A percentile compares a stretch with the other conserved stretches of the same genome.
phyloP scores from a whole-genome alignment of 2,329 filamentous ascomycete species.

The Verticillium tricorpus region DNA sequence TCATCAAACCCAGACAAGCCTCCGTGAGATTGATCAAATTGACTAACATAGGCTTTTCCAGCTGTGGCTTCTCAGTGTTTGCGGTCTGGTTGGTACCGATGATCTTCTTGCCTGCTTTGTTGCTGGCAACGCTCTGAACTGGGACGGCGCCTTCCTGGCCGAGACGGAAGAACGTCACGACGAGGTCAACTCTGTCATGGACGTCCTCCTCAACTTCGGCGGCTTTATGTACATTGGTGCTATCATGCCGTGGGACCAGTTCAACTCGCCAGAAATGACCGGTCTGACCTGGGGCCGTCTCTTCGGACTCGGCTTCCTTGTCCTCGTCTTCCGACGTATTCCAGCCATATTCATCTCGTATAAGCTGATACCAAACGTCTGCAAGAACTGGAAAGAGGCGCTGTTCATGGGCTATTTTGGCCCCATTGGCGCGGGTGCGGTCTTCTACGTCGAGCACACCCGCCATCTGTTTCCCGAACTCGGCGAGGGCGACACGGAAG shows the following conservation, averaged over 20 bases:
- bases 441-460: slow-evolving; percentile 62
- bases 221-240: slow-evolving; percentile 56
- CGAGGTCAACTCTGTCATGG: slow-evolving; percentile 54
- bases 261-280: slow-evolving; percentile 42
- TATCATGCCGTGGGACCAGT: slow-evolving; percentile 49
- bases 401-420: slow-evolving; percentile 66
- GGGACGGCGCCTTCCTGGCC: slow-evolving; percentile 52
- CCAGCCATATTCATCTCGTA: slow-evolving; percentile 50
- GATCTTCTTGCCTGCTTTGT: slow-evolving; percentile 58
- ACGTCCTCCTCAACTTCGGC: slow-evolving; percentile 54
- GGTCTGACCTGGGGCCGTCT: slow-evolving; percentile 47
- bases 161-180: slow-evolving; percentile 53
- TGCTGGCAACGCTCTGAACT: slow-evolving; percentile 55
- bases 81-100: slow-evolving; percentile 51
- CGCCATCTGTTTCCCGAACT: slow-evolving; percentile 32
- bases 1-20: neutral
- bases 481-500: slow-evolving; percentile 26
- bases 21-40: neutral
- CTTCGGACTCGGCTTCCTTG: slow-evolving; percentile 45
- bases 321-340: slow-evolving; percentile 50
- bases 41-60: neutral
- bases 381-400: slow-evolving; percentile 49
- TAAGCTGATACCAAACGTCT: slow-evolving; percentile 47
- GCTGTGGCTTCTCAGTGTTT: slow-evolving; percentile 53
- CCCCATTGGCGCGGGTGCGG: slow-evolving; percentile 69